A percentile compares a stretch with the other conserved stretches of the same genome.
phyloP scores from a whole-genome alignment of 352 stramenopile species.

The Phytopythium ostracodes region DNA sequence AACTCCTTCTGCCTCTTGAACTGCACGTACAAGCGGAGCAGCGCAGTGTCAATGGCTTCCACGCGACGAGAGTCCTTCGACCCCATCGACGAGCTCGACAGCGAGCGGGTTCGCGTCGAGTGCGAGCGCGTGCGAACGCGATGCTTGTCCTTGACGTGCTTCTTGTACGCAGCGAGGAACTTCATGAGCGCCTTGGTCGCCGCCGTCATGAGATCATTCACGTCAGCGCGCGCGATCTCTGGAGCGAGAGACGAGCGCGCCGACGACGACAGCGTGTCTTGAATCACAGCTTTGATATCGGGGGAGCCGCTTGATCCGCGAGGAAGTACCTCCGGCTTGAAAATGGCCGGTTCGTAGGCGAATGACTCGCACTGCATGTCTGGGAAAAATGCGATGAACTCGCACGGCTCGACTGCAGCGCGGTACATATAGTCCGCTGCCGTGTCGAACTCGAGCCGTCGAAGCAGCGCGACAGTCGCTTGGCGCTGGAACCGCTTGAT shows the following conservation, averaged over 20 bases:
- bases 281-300: conserved; percentile 75
- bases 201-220: conserved; percentile 45
- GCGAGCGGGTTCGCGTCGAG: conserved; percentile 34
- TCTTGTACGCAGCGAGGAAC: conserved; percentile 81
- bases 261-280: conserved; percentile 42
- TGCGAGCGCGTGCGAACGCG: conserved; percentile 29
- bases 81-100: conserved; percentile 22
- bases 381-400: conserved; percentile 86
- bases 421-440: conserved; percentile 85
- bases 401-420: conserved; percentile 76
- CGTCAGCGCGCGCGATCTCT: conserved; percentile 58
- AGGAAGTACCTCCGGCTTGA: conserved; percentile 82
- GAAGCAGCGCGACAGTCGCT: conserved; percentile 70
- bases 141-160: conserved; percentile 72
- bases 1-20: conserved; percentile 82
- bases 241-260: conserved; percentile 35
- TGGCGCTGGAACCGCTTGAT: conserved; percentile 88
- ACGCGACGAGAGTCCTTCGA: conserved; percentile 71
- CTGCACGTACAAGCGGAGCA: conserved; percentile 76
- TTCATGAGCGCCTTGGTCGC: conserved; percentile 76
- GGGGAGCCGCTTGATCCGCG: conserved; percentile 66
- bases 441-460: conserved; percentile 72
- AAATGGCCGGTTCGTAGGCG: conserved; percentile 75
- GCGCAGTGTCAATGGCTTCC: conserved; percentile 82
- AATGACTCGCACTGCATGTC: conserved; percentile 78